These are phyloP conservation scores for Penicillium tannophilum DNA, from an alignment of 495 filamentous ascomycete species.

Conservation along the genomic window DNA sequence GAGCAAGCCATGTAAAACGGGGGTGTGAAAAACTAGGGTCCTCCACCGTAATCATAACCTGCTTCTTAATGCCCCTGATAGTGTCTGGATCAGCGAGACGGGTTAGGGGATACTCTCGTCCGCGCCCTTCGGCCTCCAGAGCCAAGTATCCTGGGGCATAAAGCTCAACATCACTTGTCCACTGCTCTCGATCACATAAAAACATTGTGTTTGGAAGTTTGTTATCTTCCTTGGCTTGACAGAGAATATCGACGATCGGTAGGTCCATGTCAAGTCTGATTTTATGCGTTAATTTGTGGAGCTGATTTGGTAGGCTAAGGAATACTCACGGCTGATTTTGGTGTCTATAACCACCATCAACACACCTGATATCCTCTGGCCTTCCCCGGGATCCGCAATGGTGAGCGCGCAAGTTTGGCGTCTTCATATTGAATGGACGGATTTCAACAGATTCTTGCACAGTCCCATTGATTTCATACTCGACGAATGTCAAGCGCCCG, in stretches of 20 bases:
- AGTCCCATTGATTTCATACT: slow-evolving; percentile 5
- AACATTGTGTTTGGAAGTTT: slow-evolving; percentile 12
- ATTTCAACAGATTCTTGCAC: slow-evolving; percentile 7
- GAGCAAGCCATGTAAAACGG: neutral
- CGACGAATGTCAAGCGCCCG: slow-evolving; percentile 7
- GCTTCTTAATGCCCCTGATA: slow-evolving; percentile 2
- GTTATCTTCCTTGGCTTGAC: slow-evolving; percentile 11
- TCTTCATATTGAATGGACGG: slow-evolving; percentile 7
- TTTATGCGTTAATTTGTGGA: slow-evolving; percentile 3
- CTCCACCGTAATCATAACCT: slow-evolving; percentile 3
- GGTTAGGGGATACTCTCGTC: slow-evolving; percentile 11
- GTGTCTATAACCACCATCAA: neutral
- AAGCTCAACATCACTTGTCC: slow-evolving; percentile 14
- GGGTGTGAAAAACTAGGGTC: slow-evolving; percentile 6
- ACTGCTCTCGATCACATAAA: slow-evolving; percentile 14
- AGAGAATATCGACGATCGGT: slow-evolving; percentile 15
- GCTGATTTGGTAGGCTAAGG: neutral
- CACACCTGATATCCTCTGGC: neutral
- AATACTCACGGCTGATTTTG: neutral
- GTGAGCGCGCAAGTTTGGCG: neutral
- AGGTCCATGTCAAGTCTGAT: slow-evolving; percentile 16
- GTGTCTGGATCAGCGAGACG: slow-evolving; percentile 7
- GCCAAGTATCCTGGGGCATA: slow-evolving; percentile 15
- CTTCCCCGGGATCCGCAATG: neutral
- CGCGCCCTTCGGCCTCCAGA: slow-evolving; percentile 15